Base-by-base conservation (phyloP, 2,329 filamentous ascomycete species). In the Fusarium agapanthi region DNA sequence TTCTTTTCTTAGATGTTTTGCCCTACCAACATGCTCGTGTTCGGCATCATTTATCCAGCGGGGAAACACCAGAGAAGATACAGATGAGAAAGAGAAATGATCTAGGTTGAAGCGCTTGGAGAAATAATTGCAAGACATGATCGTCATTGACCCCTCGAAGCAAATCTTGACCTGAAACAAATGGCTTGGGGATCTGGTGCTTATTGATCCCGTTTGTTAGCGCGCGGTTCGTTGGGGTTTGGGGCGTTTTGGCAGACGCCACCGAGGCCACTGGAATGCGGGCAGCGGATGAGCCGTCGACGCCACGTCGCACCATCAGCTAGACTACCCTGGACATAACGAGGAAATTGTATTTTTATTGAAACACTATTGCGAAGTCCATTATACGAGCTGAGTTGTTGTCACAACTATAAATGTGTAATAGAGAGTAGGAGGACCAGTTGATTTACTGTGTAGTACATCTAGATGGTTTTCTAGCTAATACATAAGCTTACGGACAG, bases 131-230 rank as follows among this genome's bases (percentile, higher is more conserved):
- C 34, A 26, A 38, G 11, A 13, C 16, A 56, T 37, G 65, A 68
- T 69, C 64, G 38, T 57, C 57, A 69, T 34, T 58, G 30, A 64
- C 53, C 51, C 51, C 40, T 61, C 7, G 44, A 41, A 15, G 26
- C 32, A n/a, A 68, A 50, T 41, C 37, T 37, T 6, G 35, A 58
- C 66, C 57, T 69, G 66, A 69, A 69, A 69, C 66, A 57, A 65
- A 57, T 51, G 48, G 50, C 38, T 50, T 64, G 26, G 35, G 41
- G 26, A 30, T 47, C 50, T 53, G 65, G 66, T 65, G 66, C 66
- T 69, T 69, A 53, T 28, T 7, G 5, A 50, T 20, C 38, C 34
- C 44, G n/a, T 53, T 37, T 55, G 38, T 69, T 69, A 64, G 65
- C 66, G 66, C 66, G 66, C 66, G 66, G 66, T 69, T 69, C 65